Evolutionary conservation across 202 grass and related monocot species (phyloP), one percentile per base, ranked within the genome.

Genomic region (Panicum hallii): DNA sequence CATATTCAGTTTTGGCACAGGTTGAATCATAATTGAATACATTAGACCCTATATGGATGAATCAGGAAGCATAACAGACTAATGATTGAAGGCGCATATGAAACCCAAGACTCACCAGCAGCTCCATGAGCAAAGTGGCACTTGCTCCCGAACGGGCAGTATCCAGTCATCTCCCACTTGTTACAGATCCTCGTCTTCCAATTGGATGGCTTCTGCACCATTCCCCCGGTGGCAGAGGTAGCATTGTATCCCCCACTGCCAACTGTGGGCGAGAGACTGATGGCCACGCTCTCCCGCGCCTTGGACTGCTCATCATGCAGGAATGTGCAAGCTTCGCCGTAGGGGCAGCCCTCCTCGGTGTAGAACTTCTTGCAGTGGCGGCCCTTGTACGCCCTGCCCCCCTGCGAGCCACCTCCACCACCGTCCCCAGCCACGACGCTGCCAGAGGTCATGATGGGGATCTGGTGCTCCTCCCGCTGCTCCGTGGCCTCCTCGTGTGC

Each of bases 131-230:
- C 97, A 65, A 99, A 97, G 83, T 97, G 93, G 77, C 97, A 99
- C 63, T 99, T 99, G 86, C 91, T 94, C 58, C 97, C 97, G 14
- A 99, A 99, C 9, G 97, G 97, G 42, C 97, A 99, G 82, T 99
- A 99, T 2, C 97, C 93, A 74, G 97, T 99, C 93, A 93, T 99
- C 93, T 99, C 97, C 97, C 97, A 99, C 91, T 99, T 99, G 91
- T 99, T 99, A 68, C 97, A 99, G 60, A 97, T 97, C 80, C 97
- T 85, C 8, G 93, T 99, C 90, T 99, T 99, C 97, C 97, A 99
- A 81, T 99, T 94, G 9, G 97, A 99, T 6, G 97, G 97, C 63
- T 99, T 99, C 84, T 72, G 91, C 52, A 82, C 67, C 42, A 42
- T 83, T 0, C 1, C 55, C 8, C 76, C 89, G 58, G 68, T 91